These are phyloP conservation scores for Gelatoporia subvermispora DNA, from an alignment of 768 basidiomycete genomes.

Conservation along the genomic window DNA sequence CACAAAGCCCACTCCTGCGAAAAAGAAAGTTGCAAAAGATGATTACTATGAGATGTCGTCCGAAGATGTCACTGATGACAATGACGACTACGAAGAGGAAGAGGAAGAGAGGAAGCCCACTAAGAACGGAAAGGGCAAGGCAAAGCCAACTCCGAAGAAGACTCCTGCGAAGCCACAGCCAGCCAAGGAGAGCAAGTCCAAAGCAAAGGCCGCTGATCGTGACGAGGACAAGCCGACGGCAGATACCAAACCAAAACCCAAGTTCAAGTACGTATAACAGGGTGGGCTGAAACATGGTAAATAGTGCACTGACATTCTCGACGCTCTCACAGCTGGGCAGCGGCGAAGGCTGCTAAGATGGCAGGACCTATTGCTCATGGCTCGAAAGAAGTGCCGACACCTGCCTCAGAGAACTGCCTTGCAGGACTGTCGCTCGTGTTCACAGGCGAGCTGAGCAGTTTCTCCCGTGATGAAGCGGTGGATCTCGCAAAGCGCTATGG, in stretches of 20 bases:
- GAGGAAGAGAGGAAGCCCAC: conserved; percentile 15
- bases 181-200: conserved; percentile 2
- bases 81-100: conserved; percentile 15
- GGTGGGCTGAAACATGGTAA: neutral
- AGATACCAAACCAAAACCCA: conserved; percentile 23
- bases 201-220: conserved; percentile 6
- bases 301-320: neutral
- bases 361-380: conserved; percentile 54
- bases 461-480: conserved; percentile 81
- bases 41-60: conserved; percentile 30
- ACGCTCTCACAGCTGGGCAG: conserved; percentile 36
- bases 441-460: conserved; percentile 84
- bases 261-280: conserved; percentile 29
- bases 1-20: conserved; percentile 12
- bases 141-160: conserved; percentile 16
- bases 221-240: conserved; percentile 9
- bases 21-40: conserved; percentile 27
- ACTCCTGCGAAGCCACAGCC: conserved; percentile 1
- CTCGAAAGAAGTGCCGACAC: conserved; percentile 57
- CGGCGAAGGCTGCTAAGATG: conserved; percentile 54
- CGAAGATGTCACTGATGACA: conserved; percentile 21
- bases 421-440: conserved; percentile 90
- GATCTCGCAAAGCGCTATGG: conserved; percentile 92
- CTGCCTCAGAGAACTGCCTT: conserved; percentile 77
- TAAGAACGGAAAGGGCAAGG: conserved; percentile 15